Conservation (phyloP, 163 green algal species). For the Volvox carteri region DNA sequence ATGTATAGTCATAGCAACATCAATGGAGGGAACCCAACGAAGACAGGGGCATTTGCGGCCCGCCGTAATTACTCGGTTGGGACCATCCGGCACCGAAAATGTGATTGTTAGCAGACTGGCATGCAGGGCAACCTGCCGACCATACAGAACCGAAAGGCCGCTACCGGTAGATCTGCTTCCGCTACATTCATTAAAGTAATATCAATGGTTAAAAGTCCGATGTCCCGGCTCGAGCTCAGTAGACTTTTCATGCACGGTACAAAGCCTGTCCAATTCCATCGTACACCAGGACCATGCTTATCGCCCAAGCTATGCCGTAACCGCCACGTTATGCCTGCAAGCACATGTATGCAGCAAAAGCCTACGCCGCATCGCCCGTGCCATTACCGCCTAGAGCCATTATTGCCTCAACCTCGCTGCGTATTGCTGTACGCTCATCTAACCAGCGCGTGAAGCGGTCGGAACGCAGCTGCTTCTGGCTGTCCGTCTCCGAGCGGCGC, state of each 20-base stretch:
- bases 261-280: not conserved
- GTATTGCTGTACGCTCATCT: constrained; percentile 35
- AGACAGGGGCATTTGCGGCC: constrained; percentile 4
- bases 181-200: not conserved
- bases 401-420: constrained; percentile 50
- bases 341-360: not conserved
- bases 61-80: not conserved
- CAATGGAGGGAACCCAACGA: constrained; percentile 16
- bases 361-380: not conserved
- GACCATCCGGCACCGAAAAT: not conserved
- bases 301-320: not conserved
- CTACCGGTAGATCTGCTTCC: not conserved
- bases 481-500: constrained; percentile 15
- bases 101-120: not conserved
- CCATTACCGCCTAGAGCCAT: constrained; percentile 22
- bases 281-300: not conserved
- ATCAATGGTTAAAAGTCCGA: not conserved
- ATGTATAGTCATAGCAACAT: not conserved
- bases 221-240: not conserved
- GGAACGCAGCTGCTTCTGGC: constrained; percentile 43
- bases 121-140: not conserved
- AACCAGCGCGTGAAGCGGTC: constrained; percentile 59
- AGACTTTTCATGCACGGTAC: not conserved
- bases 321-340: not conserved
- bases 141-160: not conserved